Base-by-base conservation (phyloP, 164 flowering plant genomes). In the Dillenia suffruticosa region DNA sequence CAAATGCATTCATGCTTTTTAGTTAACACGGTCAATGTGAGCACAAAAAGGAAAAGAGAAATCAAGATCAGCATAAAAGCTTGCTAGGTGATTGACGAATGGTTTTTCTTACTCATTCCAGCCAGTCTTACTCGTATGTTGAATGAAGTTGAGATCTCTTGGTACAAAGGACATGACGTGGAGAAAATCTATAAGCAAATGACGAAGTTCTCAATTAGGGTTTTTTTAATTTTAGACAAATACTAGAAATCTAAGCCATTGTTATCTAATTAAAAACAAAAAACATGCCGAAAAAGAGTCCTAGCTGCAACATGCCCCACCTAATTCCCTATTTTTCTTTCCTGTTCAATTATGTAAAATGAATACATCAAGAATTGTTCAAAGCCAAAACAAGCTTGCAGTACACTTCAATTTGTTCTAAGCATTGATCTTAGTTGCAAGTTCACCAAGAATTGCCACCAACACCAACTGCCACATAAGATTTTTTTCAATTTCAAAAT, bases 131-230 rank as follows among this genome's bases (percentile, higher is more conserved):
- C 74, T 66, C n/a, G 68, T 66, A 50, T 74, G 77, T 57, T 74
- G 57, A 9, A 74, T 65, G 61, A 74, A 74, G 61, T 74, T 74
- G 14, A 70, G 32, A 50, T 66, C 68, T 60, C 51, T 70, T 2
- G 77, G 77, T 62, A 74, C 52, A 64, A 62, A 74, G 15, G 77
- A 74, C 68, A 74, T 57, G 26, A 74, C 62, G 68, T 74, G 77
- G 54, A 74, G 73, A 70, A 74, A 63, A 74, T 74, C 77, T 74
- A 73, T 46, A 66, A 58, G 2, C 55, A 62, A 44, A 9, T 6
- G n/a, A 19, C 5, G 40, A 32, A 32, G 40, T 32, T 32, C 40
- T 32, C 44, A 47, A 48, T 50, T 47, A 16, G 46, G 46, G 46
- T 40, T 3, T n/a, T 15, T 58, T 49, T 50, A n/a, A 54, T 17